A percentile compares a stretch with the other conserved stretches of the same genome.
These are phyloP conservation scores for Cymodocea nodosa DNA, from an alignment of 116 monocot species.

Conservation along the genomic window DNA sequence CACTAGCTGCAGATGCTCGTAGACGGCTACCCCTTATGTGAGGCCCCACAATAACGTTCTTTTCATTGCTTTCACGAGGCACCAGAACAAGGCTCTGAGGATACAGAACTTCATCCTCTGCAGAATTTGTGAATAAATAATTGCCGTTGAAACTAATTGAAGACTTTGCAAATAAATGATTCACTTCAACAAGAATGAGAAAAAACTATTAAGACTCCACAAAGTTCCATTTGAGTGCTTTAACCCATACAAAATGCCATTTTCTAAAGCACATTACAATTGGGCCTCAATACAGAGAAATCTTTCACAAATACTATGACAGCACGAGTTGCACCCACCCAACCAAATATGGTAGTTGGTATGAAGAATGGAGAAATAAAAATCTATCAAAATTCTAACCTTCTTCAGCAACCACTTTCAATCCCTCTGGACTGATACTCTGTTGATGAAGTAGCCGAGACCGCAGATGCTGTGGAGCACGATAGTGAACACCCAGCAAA, in stretches of 20 bases:
- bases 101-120: conserved; percentile 68
- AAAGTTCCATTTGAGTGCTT: no score
- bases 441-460: conserved; percentile 18
- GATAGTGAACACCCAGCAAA: conserved; percentile 16
- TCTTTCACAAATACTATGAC: no score
- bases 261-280: no score
- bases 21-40: conserved; percentile 88
- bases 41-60: conserved; percentile 75
- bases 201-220: background rate
- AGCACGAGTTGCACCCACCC: no score
- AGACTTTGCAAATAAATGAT: no score
- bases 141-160: no score
- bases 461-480: conserved; percentile 74
- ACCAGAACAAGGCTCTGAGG: conserved; percentile 80
- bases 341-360: no score
- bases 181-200: background rate
- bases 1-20: conserved; percentile 79
- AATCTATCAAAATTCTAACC: conserved; percentile 14
- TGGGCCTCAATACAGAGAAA: no score
- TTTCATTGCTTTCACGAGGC: conserved; percentile 49
- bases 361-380: no score
- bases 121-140: conserved; percentile 34
- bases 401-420: conserved; percentile 60
- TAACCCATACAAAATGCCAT: no score
- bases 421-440: conserved; percentile 28